phyloP scores from a whole-genome alignment of 1,284 basidiomycete species.

The Ustilago cynodontis region DNA sequence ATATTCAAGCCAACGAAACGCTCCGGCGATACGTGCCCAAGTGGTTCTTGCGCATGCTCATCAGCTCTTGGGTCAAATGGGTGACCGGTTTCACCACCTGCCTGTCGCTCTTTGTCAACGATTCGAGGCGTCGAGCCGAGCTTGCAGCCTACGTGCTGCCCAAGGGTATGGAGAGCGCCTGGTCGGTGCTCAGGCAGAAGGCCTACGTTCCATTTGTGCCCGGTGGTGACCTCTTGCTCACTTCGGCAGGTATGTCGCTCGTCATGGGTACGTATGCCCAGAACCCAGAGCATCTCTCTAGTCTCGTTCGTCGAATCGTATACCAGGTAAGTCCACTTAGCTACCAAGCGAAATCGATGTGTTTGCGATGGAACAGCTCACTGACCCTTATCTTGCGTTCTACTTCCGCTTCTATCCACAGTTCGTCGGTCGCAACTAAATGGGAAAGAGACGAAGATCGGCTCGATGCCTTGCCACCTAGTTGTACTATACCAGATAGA shows the following conservation, averaged over 20 bases:
- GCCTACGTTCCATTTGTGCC: conserved; percentile 79
- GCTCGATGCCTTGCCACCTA: not conserved
- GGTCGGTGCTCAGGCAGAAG: conserved; percentile 82
- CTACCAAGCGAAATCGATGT: too few species aligned
- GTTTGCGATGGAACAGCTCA: not conserved
- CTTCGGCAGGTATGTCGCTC: conserved; percentile 83
- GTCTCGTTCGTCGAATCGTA: conserved; percentile 84
- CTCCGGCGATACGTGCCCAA: conserved; percentile 69
- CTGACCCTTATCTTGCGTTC: not conserved
- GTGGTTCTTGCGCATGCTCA: conserved; percentile 74
- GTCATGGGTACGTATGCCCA: conserved; percentile 88
- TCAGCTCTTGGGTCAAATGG: conserved; percentile 77
- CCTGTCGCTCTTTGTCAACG: conserved; percentile 86
- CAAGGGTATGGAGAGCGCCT: conserved; percentile 78
- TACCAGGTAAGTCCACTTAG: conserved; percentile 75
- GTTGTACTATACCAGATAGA: not conserved
- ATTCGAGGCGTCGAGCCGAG: conserved; percentile 82
- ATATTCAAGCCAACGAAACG: conserved; percentile 45
- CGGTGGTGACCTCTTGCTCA: conserved; percentile 79
- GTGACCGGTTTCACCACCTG: conserved; percentile 82
- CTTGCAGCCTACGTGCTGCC: conserved; percentile 95
- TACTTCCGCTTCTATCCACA: not conserved
- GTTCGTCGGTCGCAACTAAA: conserved; percentile 62
- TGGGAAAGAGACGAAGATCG: not conserved
- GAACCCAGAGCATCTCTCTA: conserved; percentile 87